Evolutionary conservation across 441 rosid species (phyloP).

Genomic region (Gossypium aridum): DNA sequence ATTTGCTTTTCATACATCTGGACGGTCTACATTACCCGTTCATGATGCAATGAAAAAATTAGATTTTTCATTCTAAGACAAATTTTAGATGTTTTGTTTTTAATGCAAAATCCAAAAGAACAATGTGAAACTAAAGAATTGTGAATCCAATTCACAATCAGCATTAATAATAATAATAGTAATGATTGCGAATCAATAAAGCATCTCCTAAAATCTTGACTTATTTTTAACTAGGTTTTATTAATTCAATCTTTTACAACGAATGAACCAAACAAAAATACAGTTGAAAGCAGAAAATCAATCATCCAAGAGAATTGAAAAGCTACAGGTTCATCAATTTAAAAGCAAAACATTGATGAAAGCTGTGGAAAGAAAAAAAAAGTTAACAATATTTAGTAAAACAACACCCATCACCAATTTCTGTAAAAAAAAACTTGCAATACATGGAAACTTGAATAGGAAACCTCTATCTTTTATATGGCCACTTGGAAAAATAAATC

Average conservation of each 20-base stretch:
- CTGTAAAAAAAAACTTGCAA: too few species aligned
- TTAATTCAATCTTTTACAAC: background rate
- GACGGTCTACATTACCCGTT: conserved; percentile 19
- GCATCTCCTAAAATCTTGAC: background rate
- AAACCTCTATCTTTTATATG: too few species aligned
- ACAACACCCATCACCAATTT: too few species aligned
- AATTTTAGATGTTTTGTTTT: background rate
- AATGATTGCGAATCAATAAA: conserved; percentile 27
- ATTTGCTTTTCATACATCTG: conserved; percentile 13
- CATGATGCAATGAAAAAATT: conserved; percentile 4
- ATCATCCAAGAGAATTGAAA: background rate
- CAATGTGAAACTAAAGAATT: conserved; percentile 19
- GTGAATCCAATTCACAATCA: conserved; percentile 3
- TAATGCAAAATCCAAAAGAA: conserved; percentile 22
- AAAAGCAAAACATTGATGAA: background rate
- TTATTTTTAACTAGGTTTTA: too few species aligned
- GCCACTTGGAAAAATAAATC: background rate
- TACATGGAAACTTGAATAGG: too few species aligned
- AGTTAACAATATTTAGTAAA: too few species aligned
- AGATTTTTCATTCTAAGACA: background rate
- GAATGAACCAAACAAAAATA: background rate
- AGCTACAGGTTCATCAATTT: background rate
- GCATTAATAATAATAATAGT: background rate
- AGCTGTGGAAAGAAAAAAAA: background rate
- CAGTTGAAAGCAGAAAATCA: background rate